Evolutionary conservation across 345 rosid genomes (phyloP).

Genomic region (Crucihimalaya himalaica): DNA sequence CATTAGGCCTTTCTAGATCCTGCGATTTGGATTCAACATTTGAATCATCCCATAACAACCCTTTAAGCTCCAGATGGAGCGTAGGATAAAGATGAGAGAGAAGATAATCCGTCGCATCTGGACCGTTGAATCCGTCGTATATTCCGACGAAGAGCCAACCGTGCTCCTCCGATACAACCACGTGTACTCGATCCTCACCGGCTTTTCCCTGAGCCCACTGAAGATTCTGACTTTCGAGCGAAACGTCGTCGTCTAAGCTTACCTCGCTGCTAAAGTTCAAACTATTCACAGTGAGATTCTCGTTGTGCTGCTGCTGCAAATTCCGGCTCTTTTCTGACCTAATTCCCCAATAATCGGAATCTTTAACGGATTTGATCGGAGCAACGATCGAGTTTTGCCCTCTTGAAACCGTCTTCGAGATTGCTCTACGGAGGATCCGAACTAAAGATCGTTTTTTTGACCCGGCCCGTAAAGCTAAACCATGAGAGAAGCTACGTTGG

Average conservation of each 20-base stretch:
- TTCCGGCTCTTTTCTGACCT: conserved; percentile 44
- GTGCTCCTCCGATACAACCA: conserved; percentile 83
- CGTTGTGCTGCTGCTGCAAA: conserved; percentile 46
- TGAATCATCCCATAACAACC: conserved; percentile 75
- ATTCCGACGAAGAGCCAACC: conserved; percentile 93
- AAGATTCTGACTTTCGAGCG: conserved; percentile 61
- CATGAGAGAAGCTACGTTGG: conserved; percentile 78
- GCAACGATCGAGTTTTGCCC: conserved; percentile 76
- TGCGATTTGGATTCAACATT: conserved; percentile 38
- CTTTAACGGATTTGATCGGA: conserved; percentile 66
- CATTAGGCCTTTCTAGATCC: conserved; percentile 7
- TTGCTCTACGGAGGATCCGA: conserved; percentile 60
- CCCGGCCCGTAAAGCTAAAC: conserved; percentile 51
- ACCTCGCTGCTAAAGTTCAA: conserved; percentile 68
- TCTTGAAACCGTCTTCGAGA: conserved; percentile 58
- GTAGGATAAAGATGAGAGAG: conserved; percentile 63
- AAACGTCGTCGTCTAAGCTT: conserved; percentile 64
- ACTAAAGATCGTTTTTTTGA: conserved; percentile 60
- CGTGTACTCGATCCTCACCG: conserved; percentile 93
- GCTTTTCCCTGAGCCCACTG: conserved; percentile 99
- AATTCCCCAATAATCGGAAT: conserved; percentile 56
- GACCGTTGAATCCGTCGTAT: conserved; percentile 93
- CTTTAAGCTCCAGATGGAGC: conserved; percentile 75
- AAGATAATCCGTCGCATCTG: conserved; percentile 89
- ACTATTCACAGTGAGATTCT: conserved; percentile 60